Evolutionary conservation across 441 rosid genomes (phyloP), one percentile per base, ranked within the genome.

Genomic region (Biscutella laevigata): DNA sequence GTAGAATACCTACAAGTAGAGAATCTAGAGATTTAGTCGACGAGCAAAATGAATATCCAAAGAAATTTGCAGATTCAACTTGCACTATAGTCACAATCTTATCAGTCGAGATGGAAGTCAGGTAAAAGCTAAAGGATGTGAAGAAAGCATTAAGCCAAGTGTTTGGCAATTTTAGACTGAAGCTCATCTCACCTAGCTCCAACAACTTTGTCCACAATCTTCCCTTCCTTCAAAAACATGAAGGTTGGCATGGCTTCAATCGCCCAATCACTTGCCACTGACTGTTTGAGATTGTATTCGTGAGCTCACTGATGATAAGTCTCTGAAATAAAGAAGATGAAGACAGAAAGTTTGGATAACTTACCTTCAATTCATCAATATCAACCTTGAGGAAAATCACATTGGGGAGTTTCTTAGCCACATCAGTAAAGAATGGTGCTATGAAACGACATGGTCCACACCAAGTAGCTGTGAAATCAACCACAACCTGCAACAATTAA

Each of bases 401-500:
- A 47, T 53, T 26, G 1, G 95, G 77, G 15, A 77, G 55, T 49
- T 71, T 81, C 86, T 75, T 88, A 24, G 98, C 95, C 61, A 88
- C 66, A 64, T 88, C 96, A 35, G 76, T 74, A 54, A 88, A 54
- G 73, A 81, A 71, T 16, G 94, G 95, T 15, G 95, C 62, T 7
- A 91, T 85, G 63, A 83, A 54, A 42, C 95, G 94, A 68, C 98
- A 85, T 12, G 98, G 94, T 51, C 87, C 91, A 7, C 95, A 87
- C 98, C 95, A 91, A 14, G 98, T 72, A 35, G 98, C 91, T 48
- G 94, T 80, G 69, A 88, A 91, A 78, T 82, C 94, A 53, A 85
- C 77, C 57, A 91, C 89, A 35, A 82, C 71, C 98, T 87, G 60
- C 58, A 52, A 27, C 30, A 40, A 29, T 27, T 3, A 36, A 39